A percentile compares a stretch with the other conserved stretches of the same genome.
Evolutionary conservation across 257 asterid species (phyloP).

Genomic region (Marsdenia floribunda): DNA sequence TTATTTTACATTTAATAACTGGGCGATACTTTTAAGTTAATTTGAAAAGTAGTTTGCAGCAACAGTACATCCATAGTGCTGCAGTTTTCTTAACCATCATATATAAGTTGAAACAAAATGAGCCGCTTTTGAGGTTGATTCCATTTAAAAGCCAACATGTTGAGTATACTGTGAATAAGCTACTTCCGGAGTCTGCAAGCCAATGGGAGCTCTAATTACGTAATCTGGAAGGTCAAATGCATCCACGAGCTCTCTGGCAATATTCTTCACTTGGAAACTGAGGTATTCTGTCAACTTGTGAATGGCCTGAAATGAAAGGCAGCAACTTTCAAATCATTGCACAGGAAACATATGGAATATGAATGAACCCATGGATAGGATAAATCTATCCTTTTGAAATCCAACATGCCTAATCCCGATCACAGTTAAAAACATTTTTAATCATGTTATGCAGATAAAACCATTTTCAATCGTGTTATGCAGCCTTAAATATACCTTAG

Average conservation of each 20-base stretch:
- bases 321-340: neutral
- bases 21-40: neutral
- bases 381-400: too few relatives aligned
- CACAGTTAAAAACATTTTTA: too few relatives aligned
- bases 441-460: too few relatives aligned
- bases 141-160: slow-evolving; percentile 52
- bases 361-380: too few relatives aligned
- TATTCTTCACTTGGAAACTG: slow-evolving; percentile 80
- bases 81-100: too few relatives aligned
- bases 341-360: neutral
- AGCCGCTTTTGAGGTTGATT: neutral
- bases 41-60: neutral
- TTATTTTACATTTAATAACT: neutral
- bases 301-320: slow-evolving; percentile 59
- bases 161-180: slow-evolving; percentile 83
- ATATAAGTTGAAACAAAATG: neutral
- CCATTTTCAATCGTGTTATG: too few relatives aligned
- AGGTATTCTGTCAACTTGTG: slow-evolving; percentile 83
- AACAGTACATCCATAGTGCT: neutral
- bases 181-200: slow-evolving; percentile 64
- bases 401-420: too few relatives aligned
- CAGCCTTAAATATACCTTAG: slow-evolving; percentile 50
- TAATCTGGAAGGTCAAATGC: slow-evolving; percentile 95
- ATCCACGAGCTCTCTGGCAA: slow-evolving; percentile 80
- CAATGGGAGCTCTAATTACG: slow-evolving; percentile 86